Evolutionary conservation across 2,329 filamentous ascomycete genomes (phyloP), one percentile per base, ranked within the genome.

Genomic region (Cladophialophora bantiana): DNA sequence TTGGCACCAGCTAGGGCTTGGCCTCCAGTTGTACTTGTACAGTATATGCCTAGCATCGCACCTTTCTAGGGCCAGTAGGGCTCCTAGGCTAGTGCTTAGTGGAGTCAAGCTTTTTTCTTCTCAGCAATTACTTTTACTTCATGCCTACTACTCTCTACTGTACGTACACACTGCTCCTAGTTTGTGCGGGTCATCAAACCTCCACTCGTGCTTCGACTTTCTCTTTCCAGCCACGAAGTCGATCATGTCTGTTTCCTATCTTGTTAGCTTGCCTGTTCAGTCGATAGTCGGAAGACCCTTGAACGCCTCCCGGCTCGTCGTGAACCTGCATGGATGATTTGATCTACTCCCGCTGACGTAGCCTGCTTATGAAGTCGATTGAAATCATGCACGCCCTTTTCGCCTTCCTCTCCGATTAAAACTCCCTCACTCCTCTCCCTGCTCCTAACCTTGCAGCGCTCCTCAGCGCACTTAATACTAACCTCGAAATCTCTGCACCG

Each of bases 341-440:
- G 54, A 45, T 50, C 52, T 26, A 15, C 36, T 42, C 10, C 32
- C 60, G 52, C 60, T 62, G 60, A 62, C 60, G 60, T 62, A 62
- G 35, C 35, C 36, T 62, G 60, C 60, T 62, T 55, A 62, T 62
- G 50, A 36, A 62, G 52, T 54, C 38, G 34, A 55, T 59, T 36
- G 32, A 52, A 59, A 50, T 20, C 59, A 26, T 54, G 45, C 48
- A 20, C 48, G 59, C 59, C 59, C 48, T 58, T 42, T 26, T 5
- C 7, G 13, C 18, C 7, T 58, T 15, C 55, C 9, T 40, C 55
- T 40, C 15, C 55, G 12, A 6, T 35, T 13, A n/a, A 36, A 18
- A 34, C 26, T 26, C 34, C 59, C 35, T 18, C 15, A 15, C 35
- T 35, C 53, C 35, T 35, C 12, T n/a, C 50, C 18, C 32, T 42